Evolutionary conservation across 306 rosid species (phyloP), one percentile per base, ranked within the genome.

Genomic region (Astragalus glycyphyllos): DNA sequence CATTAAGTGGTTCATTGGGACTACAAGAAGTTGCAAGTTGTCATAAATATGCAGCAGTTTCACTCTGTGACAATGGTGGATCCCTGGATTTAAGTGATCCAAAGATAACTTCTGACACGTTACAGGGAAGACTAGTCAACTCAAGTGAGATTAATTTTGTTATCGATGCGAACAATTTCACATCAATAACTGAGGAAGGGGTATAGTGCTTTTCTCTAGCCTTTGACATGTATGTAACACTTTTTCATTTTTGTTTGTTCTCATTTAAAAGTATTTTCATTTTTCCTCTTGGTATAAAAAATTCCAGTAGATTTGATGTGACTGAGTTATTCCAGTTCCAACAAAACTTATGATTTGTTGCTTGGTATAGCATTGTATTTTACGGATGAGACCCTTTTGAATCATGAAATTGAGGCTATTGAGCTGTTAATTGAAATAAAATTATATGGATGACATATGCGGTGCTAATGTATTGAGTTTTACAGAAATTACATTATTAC

Each of bases 21-120:
- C 74, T 72, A 61, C 86, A 78, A 71, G 90, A 84, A 69, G 85
- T 77, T 84, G 86, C 79, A 69, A 83, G 82, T 60, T 86, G 84
- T 69, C 80, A 59, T 61, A 82, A 78, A 78, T 8, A 76, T 37
- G 79, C 77, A 53, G 71, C 84, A 63, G 79, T 66, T 84, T 79
- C 75, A 61, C 77, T 65, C 20, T 61, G 72, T 82, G 86, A 79
- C 55, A 73, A 73, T 76, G 77, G 49, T 56, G 80, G 75, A 63
- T 12, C 72, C 76, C 69, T 75, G 68, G 75, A 77, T 72, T 69
- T 71, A 67, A 66, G 83, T 74, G 71, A 79, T 68, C 74, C 35
- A 50, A 78, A 82, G 79, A 53, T 62, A 75, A 58, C 60, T 29
- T 40, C 63, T 63, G 84, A 58, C 68, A 72, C 47, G 60, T 71